A percentile compares a stretch with the other conserved stretches of the same genome.
These are phyloP conservation scores for Cercophora newfieldiana DNA, from an alignment of 495 filamentous ascomycete species.

Conservation along the genomic window DNA sequence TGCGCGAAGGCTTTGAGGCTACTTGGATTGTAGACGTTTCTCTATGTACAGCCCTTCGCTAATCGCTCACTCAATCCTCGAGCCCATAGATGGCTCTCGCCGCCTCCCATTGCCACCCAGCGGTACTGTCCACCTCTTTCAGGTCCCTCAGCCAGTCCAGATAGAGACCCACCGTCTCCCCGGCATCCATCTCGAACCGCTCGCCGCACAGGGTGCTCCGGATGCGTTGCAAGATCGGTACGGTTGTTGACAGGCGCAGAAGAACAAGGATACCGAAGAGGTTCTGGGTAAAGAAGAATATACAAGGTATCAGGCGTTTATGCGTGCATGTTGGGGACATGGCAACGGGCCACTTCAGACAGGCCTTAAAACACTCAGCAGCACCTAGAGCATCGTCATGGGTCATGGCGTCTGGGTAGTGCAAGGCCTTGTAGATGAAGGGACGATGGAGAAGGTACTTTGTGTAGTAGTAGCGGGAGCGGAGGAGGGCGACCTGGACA, in stretches of 20 bases:
- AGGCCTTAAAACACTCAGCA: slow-evolving; percentile 52
- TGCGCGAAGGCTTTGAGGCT: too few species aligned
- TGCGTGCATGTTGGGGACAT: slow-evolving; percentile 56
- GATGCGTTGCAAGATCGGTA: slow-evolving; percentile 49
- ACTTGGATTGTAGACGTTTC: not conserved
- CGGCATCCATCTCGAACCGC: slow-evolving; percentile 48
- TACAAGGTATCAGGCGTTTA: slow-evolving; percentile 57
- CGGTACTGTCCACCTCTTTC: slow-evolving; percentile 47
- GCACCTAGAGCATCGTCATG: slow-evolving; percentile 52
- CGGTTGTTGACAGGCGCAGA: slow-evolving; percentile 51
- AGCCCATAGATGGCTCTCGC: slow-evolving; percentile 45
- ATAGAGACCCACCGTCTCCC: slow-evolving; percentile 49
- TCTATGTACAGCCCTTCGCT: not conserved
- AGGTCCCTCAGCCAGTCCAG: slow-evolving; percentile 58
- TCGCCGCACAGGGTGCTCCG: slow-evolving; percentile 43
- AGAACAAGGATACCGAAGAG: slow-evolving; percentile 58
- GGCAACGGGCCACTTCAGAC: slow-evolving; percentile 56
- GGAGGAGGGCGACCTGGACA: slow-evolving; percentile 55
- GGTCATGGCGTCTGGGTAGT: slow-evolving; percentile 55
- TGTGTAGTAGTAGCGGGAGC: slow-evolving; percentile 60
- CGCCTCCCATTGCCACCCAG: slow-evolving; percentile 55
- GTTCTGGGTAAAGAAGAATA: slow-evolving; percentile 61
- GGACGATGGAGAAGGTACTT: slow-evolving; percentile 60
- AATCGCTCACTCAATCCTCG: slow-evolving; percentile 28
- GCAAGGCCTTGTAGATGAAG: slow-evolving; percentile 62